Conservation (phyloP, 2,329 filamentous ascomycete genomes). For the Pezizomycotina sp. region DNA sequence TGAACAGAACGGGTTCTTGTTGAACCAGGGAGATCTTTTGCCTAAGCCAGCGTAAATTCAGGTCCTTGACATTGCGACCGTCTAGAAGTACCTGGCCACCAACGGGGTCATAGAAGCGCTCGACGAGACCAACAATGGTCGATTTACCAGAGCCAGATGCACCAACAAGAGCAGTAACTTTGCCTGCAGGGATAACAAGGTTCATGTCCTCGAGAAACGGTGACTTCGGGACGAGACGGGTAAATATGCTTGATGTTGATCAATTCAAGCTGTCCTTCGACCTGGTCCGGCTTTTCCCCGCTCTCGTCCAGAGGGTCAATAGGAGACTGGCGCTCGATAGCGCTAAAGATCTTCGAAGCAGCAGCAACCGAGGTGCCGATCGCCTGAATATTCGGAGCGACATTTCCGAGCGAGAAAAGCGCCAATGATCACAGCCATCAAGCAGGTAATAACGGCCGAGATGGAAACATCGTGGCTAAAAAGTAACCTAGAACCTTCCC, state of each 20-base stretch:
- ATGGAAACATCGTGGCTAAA: slow-evolving; percentile 49
- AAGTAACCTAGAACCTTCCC: slow-evolving; percentile 66
- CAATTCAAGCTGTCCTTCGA: slow-evolving; percentile 66
- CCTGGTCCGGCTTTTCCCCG: slow-evolving; percentile 55
- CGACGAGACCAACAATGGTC: slow-evolving; percentile 81
- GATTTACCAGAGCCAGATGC: slow-evolving; percentile 90
- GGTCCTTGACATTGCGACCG: slow-evolving; percentile 58
- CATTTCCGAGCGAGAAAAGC: slow-evolving; percentile 65
- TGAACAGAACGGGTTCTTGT: slow-evolving; percentile 83
- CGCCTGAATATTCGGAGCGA: slow-evolving; percentile 69
- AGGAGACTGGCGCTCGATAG: slow-evolving; percentile 75
- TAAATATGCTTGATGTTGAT: slow-evolving; percentile 82
- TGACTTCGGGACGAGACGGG: slow-evolving; percentile 76
- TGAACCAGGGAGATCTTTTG: slow-evolving; percentile 85
- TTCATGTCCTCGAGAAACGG: slow-evolving; percentile 72
- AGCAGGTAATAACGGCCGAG: slow-evolving; percentile 60
- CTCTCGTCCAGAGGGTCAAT: slow-evolving; percentile 56
- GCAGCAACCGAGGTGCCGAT: slow-evolving; percentile 73
- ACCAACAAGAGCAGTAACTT: slow-evolving; percentile 83
- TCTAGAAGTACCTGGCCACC: slow-evolving; percentile 64
- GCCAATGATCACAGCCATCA: slow-evolving; percentile 83
- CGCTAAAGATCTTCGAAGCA: slow-evolving; percentile 79
- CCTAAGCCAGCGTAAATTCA: slow-evolving; percentile 81
- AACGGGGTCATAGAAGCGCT: slow-evolving; percentile 87
- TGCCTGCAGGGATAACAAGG: slow-evolving; percentile 67